Evolutionary conservation across 2,329 filamentous ascomycete species (phyloP).

Genomic region (Clonostachys solani): DNA sequence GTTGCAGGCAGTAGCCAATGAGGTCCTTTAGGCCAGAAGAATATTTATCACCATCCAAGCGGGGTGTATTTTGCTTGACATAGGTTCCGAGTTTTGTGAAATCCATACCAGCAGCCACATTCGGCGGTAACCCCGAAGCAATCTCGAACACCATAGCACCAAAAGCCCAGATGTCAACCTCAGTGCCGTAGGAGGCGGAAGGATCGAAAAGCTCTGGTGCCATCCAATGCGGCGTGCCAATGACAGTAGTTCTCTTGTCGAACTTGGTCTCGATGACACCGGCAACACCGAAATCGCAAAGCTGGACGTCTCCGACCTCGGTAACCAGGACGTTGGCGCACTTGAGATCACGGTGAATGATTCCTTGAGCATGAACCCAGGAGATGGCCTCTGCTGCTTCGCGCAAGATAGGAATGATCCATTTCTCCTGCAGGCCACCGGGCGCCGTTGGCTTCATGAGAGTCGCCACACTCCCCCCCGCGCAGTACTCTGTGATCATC

Average conservation of each 20-base stretch:
- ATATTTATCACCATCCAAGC: slow-evolving; percentile 68
- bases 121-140: slow-evolving; percentile 72
- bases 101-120: slow-evolving; percentile 49
- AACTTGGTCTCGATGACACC: slow-evolving; percentile 71
- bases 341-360: slow-evolving; percentile 70
- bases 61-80: slow-evolving; percentile 58
- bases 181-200: slow-evolving; percentile 61
- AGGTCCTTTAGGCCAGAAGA: slow-evolving; percentile 66
- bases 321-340: slow-evolving; percentile 78
- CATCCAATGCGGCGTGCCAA: slow-evolving; percentile 86
- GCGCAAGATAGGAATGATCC: slow-evolving; percentile 63
- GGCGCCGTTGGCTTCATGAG: slow-evolving; percentile 65
- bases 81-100: slow-evolving; percentile 48
- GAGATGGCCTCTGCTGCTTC: slow-evolving; percentile 63
- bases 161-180: slow-evolving; percentile 82
- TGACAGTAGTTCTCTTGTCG: slow-evolving; percentile 75
- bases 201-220: slow-evolving; percentile 71
- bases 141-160: slow-evolving; percentile 79
- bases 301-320: slow-evolving; percentile 71
- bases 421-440: slow-evolving; percentile 64
- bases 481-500: slow-evolving; percentile 86
- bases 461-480: slow-evolving; percentile 76
- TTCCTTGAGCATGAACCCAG: slow-evolving; percentile 65
- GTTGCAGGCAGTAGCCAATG: slow-evolving; percentile 68
- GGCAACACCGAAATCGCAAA: slow-evolving; percentile 83